Evolutionary conservation across 768 basidiomycete genomes (phyloP).

Genomic region (Auricularia sp.): DNA sequence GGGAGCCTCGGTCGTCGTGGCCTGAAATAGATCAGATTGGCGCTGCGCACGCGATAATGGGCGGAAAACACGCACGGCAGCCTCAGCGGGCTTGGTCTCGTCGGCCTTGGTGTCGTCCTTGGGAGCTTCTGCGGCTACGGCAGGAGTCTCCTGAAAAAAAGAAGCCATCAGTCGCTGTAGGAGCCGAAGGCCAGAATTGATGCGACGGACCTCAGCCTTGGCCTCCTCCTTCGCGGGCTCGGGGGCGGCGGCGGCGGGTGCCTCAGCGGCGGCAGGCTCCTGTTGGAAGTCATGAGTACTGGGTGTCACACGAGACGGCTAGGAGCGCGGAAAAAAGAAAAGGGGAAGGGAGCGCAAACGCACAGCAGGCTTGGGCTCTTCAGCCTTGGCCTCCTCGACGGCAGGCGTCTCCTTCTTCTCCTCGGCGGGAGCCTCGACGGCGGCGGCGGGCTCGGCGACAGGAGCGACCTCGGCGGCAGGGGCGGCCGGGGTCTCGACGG

Average conservation of each 20-base stretch:
- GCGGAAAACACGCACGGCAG: not conserved
- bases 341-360: not conserved
- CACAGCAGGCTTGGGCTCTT: not conserved
- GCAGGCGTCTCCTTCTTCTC: not conserved
- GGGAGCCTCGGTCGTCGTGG: not conserved
- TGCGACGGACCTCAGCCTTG: not conserved
- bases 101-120: conserved; percentile 3
- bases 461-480: conserved; percentile 8
- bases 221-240: not conserved
- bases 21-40: not conserved
- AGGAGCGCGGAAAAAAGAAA: not conserved
- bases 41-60: not conserved
- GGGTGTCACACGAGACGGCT: not conserved
- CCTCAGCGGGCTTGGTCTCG: conserved; percentile 4
- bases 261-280: not conserved
- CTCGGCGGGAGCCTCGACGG: not conserved
- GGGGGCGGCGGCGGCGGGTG: not conserved
- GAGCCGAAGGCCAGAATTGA: not conserved
- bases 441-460: conserved; percentile 7
- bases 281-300: not conserved
- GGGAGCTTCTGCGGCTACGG: conserved; percentile 1
- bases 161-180: not conserved
- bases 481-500: conserved; percentile 6
- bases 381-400: not conserved
- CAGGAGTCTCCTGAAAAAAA: not conserved